Percentiles rank a stretch among this genome's conserved stretches.
These are phyloP conservation scores for Aspergillus eucalypticola DNA, from an alignment of 2,329 filamentous ascomycete species.

Conservation along the genomic window DNA sequence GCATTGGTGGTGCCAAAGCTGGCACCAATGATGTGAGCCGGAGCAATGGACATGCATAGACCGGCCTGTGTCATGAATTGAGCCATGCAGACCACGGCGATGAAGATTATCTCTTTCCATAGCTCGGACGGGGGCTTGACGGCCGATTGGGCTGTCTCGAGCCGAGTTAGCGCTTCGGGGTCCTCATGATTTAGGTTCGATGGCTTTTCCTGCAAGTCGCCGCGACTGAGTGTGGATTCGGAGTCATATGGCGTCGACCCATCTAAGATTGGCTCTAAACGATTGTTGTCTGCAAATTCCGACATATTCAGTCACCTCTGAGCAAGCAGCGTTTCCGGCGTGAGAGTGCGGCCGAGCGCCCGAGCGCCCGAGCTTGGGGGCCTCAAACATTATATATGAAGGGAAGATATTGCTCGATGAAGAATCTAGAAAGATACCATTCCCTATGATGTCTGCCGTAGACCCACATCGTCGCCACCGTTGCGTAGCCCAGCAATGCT, in stretches of 20 bases:
- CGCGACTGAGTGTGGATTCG: neutral
- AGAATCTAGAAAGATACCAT: neutral
- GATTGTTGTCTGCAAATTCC: neutral
- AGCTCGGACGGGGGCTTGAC: conserved; percentile 19
- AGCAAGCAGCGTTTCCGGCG: neutral
- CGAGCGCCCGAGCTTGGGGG: too few species aligned
- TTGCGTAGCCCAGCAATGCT: neutral
- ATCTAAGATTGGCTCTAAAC: neutral
- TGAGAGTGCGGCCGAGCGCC: neutral
- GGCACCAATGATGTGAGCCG: conserved; percentile 50
- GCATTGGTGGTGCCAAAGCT: conserved; percentile 47
- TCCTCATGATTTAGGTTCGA: conserved; percentile 4
- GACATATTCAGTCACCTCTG: neutral
- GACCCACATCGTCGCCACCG: neutral
- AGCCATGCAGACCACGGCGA: conserved; percentile 33
- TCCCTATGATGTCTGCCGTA: neutral
- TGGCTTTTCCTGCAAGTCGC: conserved; percentile 7
- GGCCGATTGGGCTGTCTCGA: conserved; percentile 19
- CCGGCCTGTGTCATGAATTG: conserved; percentile 48
- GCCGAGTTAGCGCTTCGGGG: conserved; percentile 17
- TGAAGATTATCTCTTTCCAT: conserved; percentile 29
- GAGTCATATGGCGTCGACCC: neutral
- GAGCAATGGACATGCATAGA: conserved; percentile 51
- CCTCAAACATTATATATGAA: neutral
- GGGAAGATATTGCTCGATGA: neutral